Conservation (phyloP, 257 asterid species). For the Leptodermis oblonga region DNA sequence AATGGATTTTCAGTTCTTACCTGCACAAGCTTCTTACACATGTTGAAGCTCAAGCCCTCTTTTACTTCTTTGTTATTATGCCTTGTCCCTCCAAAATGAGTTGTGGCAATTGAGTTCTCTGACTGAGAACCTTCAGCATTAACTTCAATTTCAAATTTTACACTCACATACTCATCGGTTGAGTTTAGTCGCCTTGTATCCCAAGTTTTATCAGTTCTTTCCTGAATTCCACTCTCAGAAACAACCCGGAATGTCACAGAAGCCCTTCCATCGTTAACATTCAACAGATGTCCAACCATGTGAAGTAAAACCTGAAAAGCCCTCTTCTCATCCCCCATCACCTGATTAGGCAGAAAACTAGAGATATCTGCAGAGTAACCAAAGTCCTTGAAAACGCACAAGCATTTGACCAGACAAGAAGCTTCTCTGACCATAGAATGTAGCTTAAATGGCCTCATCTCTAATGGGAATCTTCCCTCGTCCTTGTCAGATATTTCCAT, state of each 20-base stretch:
- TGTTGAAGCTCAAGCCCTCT: slow-evolving; percentile 45
- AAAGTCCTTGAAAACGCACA: slow-evolving; percentile 34
- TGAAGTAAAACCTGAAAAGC: slow-evolving; percentile 42
- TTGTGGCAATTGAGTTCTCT: slow-evolving; percentile 24
- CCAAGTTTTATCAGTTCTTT: slow-evolving; percentile 25
- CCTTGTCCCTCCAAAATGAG: slow-evolving; percentile 29
- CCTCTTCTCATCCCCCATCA: slow-evolving; percentile 44
- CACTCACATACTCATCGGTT: slow-evolving; percentile 27
- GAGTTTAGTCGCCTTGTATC: slow-evolving; percentile 30
- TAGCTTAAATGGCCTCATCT: slow-evolving; percentile 33
- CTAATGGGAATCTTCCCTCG: slow-evolving; percentile 40
- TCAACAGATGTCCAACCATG: slow-evolving; percentile 44
- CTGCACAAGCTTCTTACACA: slow-evolving; percentile 51
- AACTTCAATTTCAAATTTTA: slow-evolving; percentile 41
- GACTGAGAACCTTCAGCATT: slow-evolving; percentile 31
- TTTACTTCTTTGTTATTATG: slow-evolving; percentile 32
- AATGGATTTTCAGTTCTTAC: slow-evolving; percentile 17
- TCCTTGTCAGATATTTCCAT: slow-evolving; percentile 47
- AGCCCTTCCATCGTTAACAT: slow-evolving; percentile 30
- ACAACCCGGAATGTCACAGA: slow-evolving; percentile 35
- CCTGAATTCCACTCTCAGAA: slow-evolving; percentile 29
- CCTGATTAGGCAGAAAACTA: slow-evolving; percentile 34
- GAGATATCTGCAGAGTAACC: slow-evolving; percentile 35
- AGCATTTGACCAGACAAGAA: slow-evolving; percentile 39
- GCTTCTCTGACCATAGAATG: slow-evolving; percentile 37